Conservation (phyloP, 768 basidiomycete genomes). For the Suillus discolor region DNA sequence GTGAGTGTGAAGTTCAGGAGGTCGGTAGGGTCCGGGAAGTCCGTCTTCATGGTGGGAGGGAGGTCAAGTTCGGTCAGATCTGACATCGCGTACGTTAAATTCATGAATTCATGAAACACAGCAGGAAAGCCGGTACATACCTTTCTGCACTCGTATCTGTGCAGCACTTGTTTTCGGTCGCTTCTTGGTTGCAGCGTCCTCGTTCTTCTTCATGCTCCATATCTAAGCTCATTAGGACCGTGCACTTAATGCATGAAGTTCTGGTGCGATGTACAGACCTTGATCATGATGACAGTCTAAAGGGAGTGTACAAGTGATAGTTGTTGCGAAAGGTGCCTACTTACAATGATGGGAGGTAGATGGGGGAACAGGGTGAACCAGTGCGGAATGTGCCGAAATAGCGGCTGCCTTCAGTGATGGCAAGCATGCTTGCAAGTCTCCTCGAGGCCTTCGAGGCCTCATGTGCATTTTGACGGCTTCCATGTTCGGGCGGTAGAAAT, state of each 20-base stretch:
- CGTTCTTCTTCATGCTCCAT: constrained; percentile 99
- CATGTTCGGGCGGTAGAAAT: neutral
- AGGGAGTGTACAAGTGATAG: constrained; percentile 13
- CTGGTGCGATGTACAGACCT: constrained; percentile 32
- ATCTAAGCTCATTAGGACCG: constrained; percentile 55
- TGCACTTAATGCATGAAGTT: constrained; percentile 12
- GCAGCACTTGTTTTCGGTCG: constrained; percentile 98
- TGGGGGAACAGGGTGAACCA: constrained; percentile 18
- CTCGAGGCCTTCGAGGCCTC: neutral
- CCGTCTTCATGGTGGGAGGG: constrained; percentile 93
- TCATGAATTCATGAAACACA: constrained; percentile 1
- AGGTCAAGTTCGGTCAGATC: constrained; percentile 97
- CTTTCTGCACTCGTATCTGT: constrained; percentile 99
- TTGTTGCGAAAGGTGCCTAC: constrained; percentile 17
- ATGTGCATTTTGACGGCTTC: neutral
- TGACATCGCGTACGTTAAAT: constrained; percentile 32
- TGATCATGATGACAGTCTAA: constrained; percentile 40
- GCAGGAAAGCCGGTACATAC: constrained; percentile 39
- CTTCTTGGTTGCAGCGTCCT: constrained; percentile 96
- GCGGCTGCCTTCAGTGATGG: neutral
- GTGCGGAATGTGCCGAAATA: constrained; percentile 33
- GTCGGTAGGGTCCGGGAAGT: constrained; percentile 91
- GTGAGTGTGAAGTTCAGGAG: constrained; percentile 96
- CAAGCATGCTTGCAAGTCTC: neutral
- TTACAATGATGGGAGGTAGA: constrained; percentile 12